Conservation (phyloP, 306 rosid genomes). For the Oemleria cerasiformis region DNA sequence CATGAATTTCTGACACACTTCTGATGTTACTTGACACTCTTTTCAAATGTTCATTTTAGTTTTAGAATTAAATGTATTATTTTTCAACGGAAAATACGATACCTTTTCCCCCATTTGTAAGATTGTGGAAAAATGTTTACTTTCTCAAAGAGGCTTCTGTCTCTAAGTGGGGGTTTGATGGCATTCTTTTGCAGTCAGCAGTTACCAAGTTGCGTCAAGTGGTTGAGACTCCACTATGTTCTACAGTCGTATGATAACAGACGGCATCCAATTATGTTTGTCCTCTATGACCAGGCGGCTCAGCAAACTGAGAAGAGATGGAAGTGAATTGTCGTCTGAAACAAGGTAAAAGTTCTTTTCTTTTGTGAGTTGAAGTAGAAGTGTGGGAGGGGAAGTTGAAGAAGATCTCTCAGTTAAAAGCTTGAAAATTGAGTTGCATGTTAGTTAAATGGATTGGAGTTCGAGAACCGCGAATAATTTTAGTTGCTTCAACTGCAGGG, state of each 20-base stretch:
- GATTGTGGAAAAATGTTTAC: background rate
- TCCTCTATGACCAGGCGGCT: background rate
- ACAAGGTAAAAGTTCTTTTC: background rate
- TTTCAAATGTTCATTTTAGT: background rate
- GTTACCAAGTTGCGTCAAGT: background rate
- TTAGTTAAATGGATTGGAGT: conserved; percentile 2
- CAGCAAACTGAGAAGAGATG: background rate
- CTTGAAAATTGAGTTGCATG: background rate
- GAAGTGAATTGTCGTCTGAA: background rate
- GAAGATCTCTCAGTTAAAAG: background rate
- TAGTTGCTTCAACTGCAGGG: conserved; percentile 15
- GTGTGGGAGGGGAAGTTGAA: background rate
- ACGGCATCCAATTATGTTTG: background rate
- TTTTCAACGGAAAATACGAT: background rate
- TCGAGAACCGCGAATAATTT: background rate
- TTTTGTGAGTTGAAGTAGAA: background rate
- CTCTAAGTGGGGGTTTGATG: background rate
- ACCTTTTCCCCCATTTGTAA: background rate
- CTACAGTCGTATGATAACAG: background rate
- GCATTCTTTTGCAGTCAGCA: background rate
- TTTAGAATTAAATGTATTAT: background rate
- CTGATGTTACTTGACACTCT: background rate
- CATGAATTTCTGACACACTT: background rate
- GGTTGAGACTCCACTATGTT: background rate
- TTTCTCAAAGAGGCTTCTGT: background rate